Conservation (phyloP, 345 rosid genomes). For the Atalantia buxifolia region DNA sequence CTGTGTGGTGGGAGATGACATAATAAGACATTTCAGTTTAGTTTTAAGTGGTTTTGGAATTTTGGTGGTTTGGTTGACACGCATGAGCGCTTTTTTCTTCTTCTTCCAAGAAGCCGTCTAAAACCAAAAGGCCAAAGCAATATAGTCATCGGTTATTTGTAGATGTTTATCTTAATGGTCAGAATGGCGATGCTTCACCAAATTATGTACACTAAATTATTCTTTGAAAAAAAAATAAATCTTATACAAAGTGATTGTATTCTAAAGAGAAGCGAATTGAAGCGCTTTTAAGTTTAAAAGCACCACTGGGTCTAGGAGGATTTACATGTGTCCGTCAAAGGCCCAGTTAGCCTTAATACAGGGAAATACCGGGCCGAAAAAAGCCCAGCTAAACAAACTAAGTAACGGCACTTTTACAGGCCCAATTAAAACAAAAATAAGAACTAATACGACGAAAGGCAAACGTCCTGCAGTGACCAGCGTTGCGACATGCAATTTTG, state of each 20-base stretch:
- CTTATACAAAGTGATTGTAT: background rate
- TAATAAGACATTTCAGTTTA: background rate
- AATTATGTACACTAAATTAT: background rate
- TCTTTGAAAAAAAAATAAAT: no score
- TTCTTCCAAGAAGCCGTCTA: background rate
- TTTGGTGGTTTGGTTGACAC: background rate
- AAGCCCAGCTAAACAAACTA: no score
- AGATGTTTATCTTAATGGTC: background rate
- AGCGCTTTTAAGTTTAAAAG: background rate
- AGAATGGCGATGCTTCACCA: no score
- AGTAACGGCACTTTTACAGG: no score
- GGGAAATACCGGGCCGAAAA: background rate
- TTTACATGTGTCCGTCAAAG: background rate
- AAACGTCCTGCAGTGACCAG: background rate
- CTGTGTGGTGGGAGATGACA: background rate
- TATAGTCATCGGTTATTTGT: no score
- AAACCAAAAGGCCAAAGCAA: no score
- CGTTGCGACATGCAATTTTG: background rate
- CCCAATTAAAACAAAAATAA: background rate
- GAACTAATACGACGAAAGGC: background rate
- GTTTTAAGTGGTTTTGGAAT: background rate
- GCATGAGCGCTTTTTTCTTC: background rate
- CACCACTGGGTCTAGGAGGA: background rate
- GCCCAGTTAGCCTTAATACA: background rate
- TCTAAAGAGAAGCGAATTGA: no score